These are phyloP conservation scores for Neofusicoccum ribis DNA, from an alignment of 2,329 filamentous ascomycete genomes.

Conservation along the genomic window DNA sequence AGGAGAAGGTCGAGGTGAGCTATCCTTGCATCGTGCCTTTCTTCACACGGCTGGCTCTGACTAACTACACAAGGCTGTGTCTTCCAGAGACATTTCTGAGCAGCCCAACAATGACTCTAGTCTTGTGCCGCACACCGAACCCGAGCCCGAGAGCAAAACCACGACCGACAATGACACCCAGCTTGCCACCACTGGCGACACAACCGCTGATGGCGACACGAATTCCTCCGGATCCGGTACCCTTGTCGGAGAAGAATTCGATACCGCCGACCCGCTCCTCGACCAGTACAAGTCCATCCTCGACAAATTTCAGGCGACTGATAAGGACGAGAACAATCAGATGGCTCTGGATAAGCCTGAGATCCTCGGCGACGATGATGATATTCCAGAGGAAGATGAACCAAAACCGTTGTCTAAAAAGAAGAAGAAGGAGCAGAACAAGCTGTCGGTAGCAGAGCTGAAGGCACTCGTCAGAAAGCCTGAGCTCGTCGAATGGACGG, in stretches of 20 bases:
- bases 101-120: constrained; percentile 36
- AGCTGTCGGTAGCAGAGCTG: constrained; percentile 90
- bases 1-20: constrained; percentile 69
- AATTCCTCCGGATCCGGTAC: constrained; percentile 34
- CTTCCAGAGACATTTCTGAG: constrained; percentile 30
- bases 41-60: not conserved
- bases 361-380: constrained; percentile 81
- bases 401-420: constrained; percentile 83
- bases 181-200: constrained; percentile 31
- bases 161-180: constrained; percentile 20
- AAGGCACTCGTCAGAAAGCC: constrained; percentile 90
- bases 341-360: constrained; percentile 67
- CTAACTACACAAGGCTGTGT: not conserved
- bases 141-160: constrained; percentile 15
- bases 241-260: constrained; percentile 50
- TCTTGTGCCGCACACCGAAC: constrained; percentile 32
- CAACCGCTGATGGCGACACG: not conserved
- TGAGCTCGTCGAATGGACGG: constrained; percentile 96
- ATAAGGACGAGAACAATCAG: constrained; percentile 59
- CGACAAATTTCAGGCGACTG: constrained; percentile 65
- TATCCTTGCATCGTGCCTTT: not conserved
- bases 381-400: constrained; percentile 79
- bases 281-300: constrained; percentile 83
- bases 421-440: constrained; percentile 87
- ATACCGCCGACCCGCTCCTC: constrained; percentile 74